Evolutionary conservation across 2,329 filamentous ascomycete genomes (phyloP).

Genomic region (Drechslerella stenobrocha): DNA sequence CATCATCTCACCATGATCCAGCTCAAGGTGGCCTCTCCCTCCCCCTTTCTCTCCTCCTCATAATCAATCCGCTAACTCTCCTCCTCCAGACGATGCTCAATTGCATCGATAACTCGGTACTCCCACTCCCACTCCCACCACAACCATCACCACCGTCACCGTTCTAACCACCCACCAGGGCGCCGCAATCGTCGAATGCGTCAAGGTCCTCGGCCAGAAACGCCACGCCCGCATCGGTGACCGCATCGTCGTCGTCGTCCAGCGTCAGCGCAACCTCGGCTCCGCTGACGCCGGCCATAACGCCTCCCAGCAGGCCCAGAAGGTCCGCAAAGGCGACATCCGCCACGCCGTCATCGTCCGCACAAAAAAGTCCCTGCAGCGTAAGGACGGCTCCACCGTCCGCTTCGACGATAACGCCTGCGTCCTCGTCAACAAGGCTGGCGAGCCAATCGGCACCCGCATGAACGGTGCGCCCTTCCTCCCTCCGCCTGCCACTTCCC

Average conservation of each 20-base stretch:
- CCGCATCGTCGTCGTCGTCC: slow-evolving; percentile 93
- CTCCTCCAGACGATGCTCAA: slow-evolving; percentile 81
- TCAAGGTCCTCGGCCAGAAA: slow-evolving; percentile 89
- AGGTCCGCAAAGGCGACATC: slow-evolving; percentile 94
- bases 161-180: slow-evolving; percentile 55
- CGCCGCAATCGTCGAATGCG: slow-evolving; percentile 94
- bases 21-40: slow-evolving; percentile 67
- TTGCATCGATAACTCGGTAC: slow-evolving; percentile 97
- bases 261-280: slow-evolving; percentile 83
- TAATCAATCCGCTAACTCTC: slow-evolving; percentile 29
- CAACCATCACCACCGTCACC: background rate
- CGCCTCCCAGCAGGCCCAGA: slow-evolving; percentile 75
- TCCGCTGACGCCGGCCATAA: slow-evolving; percentile 59
- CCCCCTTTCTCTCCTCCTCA: background rate
- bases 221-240: slow-evolving; percentile 90
- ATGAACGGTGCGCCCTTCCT: slow-evolving; percentile 68
- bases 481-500: slow-evolving; percentile 3
- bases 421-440: slow-evolving; percentile 93
- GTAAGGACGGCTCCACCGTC: slow-evolving; percentile 84
- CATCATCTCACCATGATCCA: slow-evolving; percentile 79
- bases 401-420: slow-evolving; percentile 98
- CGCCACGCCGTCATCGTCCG: slow-evolving; percentile 94
- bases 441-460: slow-evolving; percentile 89
- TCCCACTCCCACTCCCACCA: slow-evolving; percentile 1
- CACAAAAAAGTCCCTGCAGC: slow-evolving; percentile 81